Percentiles rank a stretch among this genome's conserved stretches.
Evolutionary conservation across 768 basidiomycete genomes (phyloP).

Genomic region (Leucocoprinus leucothites): DNA sequence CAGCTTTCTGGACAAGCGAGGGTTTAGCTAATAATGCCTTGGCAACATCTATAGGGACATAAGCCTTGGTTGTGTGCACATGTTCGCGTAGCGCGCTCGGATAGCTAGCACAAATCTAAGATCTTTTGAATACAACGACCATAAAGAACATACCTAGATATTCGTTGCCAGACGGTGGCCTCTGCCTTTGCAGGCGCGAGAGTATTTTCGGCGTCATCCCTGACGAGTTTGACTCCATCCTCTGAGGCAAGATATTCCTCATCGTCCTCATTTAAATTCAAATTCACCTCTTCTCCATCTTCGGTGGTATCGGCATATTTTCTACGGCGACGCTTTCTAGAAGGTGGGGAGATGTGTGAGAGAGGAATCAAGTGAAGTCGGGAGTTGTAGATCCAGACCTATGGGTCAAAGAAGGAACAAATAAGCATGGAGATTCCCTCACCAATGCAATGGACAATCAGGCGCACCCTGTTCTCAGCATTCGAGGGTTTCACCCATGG

Average conservation of each 20-base stretch:
- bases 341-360: constrained; percentile 64
- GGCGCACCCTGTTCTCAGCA: constrained; percentile 87
- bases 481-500: constrained; percentile 90
- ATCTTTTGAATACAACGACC: background rate
- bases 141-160: constrained; percentile 46
- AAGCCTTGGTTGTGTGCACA: constrained; percentile 74
- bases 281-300: constrained; percentile 49
- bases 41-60: constrained; percentile 78
- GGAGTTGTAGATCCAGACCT: constrained; percentile 91
- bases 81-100: constrained; percentile 63
- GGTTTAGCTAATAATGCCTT: constrained; percentile 63
- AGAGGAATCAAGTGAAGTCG: constrained; percentile 87
- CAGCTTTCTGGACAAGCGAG: constrained; percentile 77
- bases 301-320: constrained; percentile 36
- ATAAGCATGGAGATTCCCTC: constrained; percentile 29
- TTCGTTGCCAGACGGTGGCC: constrained; percentile 63
- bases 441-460: constrained; percentile 26
- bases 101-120: constrained; percentile 46
- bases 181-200: constrained; percentile 61
- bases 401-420: constrained; percentile 20
- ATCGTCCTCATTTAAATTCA: constrained; percentile 33
- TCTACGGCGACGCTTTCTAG: constrained; percentile 49
- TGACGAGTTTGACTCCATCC: constrained; percentile 64
- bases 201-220: constrained; percentile 52
- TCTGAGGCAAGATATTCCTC: constrained; percentile 52